Percentiles rank a stretch among this genome's conserved stretches.
Evolutionary conservation across 257 asterid genomes (phyloP).

Genomic region (Gentiana dahurica): DNA sequence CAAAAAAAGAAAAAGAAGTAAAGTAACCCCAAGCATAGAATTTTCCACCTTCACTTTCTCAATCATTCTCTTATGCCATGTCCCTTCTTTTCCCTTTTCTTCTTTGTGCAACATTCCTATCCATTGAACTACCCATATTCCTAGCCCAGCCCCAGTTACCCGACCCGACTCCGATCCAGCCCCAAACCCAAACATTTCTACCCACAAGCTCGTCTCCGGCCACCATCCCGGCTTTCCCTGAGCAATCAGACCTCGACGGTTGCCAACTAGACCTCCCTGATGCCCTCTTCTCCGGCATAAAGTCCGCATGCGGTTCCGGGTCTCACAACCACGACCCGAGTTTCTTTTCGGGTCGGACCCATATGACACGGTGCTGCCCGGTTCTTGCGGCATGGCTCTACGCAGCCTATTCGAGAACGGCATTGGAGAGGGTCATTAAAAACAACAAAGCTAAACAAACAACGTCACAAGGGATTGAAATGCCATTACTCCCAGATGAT

Average conservation of each 20-base stretch:
- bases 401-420: conserved; percentile 75
- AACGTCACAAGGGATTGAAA: conserved; percentile 34
- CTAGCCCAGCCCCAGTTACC: conserved; percentile 40
- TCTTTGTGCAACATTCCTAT: conserved; percentile 22
- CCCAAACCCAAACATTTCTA: conserved; percentile 39
- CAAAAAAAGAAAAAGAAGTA: not conserved
- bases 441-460: conserved; percentile 20
- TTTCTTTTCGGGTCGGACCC: conserved; percentile 39
- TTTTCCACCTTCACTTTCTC: conserved; percentile 6
- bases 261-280: conserved; percentile 80
- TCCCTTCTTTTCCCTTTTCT: conserved; percentile 15
- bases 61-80: conserved; percentile 36
- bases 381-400: conserved; percentile 90
- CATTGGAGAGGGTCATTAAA: conserved; percentile 27
- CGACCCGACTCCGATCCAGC: conserved; percentile 34
- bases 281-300: conserved; percentile 52
- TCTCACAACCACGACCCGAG: conserved; percentile 28
- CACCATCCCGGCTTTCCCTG: conserved; percentile 96
- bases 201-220: conserved; percentile 44
- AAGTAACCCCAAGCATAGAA: not conserved
- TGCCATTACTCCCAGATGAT: conserved; percentile 88
- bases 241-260: conserved; percentile 50
- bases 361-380: conserved; percentile 80
- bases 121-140: conserved; percentile 14
- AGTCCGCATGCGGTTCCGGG: conserved; percentile 57